Base-by-base conservation (phyloP, 331 rosid species). In the Quercus lobata region DNA sequence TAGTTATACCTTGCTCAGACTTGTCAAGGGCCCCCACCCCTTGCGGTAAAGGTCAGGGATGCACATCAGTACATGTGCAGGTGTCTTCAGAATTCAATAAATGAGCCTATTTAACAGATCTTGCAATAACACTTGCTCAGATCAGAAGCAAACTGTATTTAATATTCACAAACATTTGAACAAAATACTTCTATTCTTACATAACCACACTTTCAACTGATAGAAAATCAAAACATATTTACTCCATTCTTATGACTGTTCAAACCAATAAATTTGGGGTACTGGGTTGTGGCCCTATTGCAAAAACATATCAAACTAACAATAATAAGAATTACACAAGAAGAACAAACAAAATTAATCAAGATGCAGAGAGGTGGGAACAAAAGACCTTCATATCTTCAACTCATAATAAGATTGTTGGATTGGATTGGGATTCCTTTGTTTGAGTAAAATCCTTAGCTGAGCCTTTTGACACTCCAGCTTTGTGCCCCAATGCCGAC, bases 391-490 rank as follows among this genome's bases (percentile, higher is more conserved):
- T 25, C 14, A 62, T 49, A 52, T 57, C 44, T 72, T 76, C 62
- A 88, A 75, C 81, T 86, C 63, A 81, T 76, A 54, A 83, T 71
- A 69, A 85, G 78, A 74, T 57, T 81, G 69, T 81, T 81, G 71
- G 89, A 88, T 81, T 83, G 41, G 57, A 83, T 49, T 72, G 11
- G 81, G 76, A 35, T 75, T 77, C 72, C 84, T 88, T 25, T 79
- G 85, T 75, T 84, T 83, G 10, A 86, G 88, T 3, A 89, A 68
- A 84, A 86, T 81, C 73, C 86, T 86, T 37, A 89, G 81, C 76
- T 89, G 90, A 82, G 90, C 85, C 41, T 84, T 86, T 73, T 89
- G 92, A 44, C 92, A 89, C 77, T 86, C 92, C 69, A 89, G 73
- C 78, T 89, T 86, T 24, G 89, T 81, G 10, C 88, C 90, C 83